Percentiles rank a stretch among this genome's conserved stretches.
phyloP scores from a whole-genome alignment of 202 grass and related monocot species.

The Cymbopogon flexuosus region DNA sequence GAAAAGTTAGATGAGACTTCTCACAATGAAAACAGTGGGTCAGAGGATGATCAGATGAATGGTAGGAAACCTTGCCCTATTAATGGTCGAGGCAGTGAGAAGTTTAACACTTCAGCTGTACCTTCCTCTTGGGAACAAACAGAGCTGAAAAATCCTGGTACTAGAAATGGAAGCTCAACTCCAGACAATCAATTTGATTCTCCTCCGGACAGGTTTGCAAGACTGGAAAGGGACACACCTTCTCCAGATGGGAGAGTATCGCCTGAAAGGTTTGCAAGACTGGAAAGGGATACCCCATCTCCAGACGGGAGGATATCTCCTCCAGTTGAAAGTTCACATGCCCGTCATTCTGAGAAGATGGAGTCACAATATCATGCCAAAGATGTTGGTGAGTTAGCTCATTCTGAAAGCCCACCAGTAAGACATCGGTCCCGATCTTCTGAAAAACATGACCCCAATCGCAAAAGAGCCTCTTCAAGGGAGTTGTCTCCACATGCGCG shows the following conservation, averaged over 20 bases:
- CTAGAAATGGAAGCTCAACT: constrained; percentile 37
- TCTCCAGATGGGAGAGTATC: constrained; percentile 44
- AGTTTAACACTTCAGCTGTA: constrained; percentile 36
- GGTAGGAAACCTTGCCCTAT: constrained; percentile 27
- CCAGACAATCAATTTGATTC: constrained; percentile 36
- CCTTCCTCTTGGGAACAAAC: constrained; percentile 28
- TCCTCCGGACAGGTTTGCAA: constrained; percentile 35
- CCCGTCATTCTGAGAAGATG: constrained; percentile 30
- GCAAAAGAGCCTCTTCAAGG: constrained; percentile 41
- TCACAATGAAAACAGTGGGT: constrained; percentile 32
- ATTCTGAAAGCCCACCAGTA: constrained; percentile 36
- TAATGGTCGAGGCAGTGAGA: constrained; percentile 27
- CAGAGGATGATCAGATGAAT: constrained; percentile 37
- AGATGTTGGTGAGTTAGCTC: constrained; percentile 27
- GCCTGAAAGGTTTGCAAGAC: constrained; percentile 35
- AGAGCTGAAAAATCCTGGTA: constrained; percentile 27
- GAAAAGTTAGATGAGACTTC: constrained; percentile 23
- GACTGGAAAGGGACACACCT: constrained; percentile 45
- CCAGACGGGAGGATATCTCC: constrained; percentile 40
- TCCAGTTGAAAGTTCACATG: constrained; percentile 30
- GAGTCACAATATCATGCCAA: constrained; percentile 30
- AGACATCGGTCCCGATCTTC: constrained; percentile 31
- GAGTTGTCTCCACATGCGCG: constrained; percentile 49
- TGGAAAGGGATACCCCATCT: constrained; percentile 45
- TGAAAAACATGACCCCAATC: constrained; percentile 39